Conservation (phyloP, 2,329 filamentous ascomycete genomes). For the Waltergamsia citrina region DNA sequence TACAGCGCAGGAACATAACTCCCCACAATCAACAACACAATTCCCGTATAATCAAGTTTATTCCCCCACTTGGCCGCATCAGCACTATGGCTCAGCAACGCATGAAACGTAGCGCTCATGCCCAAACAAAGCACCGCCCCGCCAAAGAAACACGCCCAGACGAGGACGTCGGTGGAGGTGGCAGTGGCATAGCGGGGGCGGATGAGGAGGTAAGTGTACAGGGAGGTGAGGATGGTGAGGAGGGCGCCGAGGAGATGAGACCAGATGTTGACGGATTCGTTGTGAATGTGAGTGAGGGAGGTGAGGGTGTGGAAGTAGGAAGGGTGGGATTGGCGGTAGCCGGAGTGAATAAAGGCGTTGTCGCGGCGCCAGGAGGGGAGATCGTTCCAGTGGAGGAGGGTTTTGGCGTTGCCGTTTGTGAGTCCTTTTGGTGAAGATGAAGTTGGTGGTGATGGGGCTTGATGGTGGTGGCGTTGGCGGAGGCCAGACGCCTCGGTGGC, state of each 20-base stretch:
- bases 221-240: conserved; percentile 39
- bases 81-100: conserved; percentile 75
- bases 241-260: conserved; percentile 57
- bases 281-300: conserved; percentile 46
- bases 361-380: conserved; percentile 50
- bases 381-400: conserved; percentile 45
- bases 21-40: conserved; percentile 84
- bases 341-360: conserved; percentile 44
- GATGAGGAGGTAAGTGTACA: conserved; percentile 46
- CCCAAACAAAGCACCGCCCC: conserved; percentile 66
- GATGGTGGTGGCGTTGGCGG: conserved; percentile 1
- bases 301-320: conserved; percentile 34
- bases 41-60: conserved; percentile 89
- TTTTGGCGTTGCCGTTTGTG: conserved; percentile 1
- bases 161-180: conserved; percentile 52
- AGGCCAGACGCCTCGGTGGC: background rate
- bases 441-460: background rate
- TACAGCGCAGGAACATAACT: conserved; percentile 84
- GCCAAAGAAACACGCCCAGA: conserved; percentile 69
- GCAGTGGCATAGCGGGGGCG: conserved; percentile 58
- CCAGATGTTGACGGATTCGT: conserved; percentile 56
- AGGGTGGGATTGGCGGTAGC: conserved; percentile 42
- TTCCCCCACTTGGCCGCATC: conserved; percentile 76
- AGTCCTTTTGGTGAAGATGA: no score
- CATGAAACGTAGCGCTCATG: conserved; percentile 79